Conservation (phyloP, 768 basidiomycete species). For the Tubosaeta sp. region DNA sequence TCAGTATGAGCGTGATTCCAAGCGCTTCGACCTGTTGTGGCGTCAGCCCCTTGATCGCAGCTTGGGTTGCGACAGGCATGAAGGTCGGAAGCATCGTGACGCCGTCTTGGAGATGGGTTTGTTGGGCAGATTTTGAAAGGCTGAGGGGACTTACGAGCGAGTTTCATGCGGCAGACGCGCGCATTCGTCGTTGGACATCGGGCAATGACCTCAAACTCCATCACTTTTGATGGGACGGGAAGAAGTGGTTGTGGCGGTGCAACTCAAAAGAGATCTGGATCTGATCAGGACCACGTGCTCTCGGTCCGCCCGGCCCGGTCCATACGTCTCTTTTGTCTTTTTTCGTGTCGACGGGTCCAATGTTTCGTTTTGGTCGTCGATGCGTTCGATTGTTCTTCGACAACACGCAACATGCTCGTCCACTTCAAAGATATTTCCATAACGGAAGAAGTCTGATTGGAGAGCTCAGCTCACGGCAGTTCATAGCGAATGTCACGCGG, state of each 20-base stretch:
- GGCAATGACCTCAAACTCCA: conserved; percentile 83
- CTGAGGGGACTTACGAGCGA: conserved; percentile 55
- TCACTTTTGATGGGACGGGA: too few species aligned
- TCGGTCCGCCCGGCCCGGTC: conserved; percentile 19
- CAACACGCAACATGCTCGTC: not conserved
- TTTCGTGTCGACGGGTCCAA: not conserved
- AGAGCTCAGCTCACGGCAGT: conserved; percentile 30
- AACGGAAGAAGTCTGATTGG: conserved; percentile 25
- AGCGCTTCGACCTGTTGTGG: conserved; percentile 78
- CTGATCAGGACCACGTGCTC: not conserved
- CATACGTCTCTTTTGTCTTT: conserved; percentile 3
- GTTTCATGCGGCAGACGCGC: conserved; percentile 78
- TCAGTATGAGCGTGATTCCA: conserved; percentile 78
- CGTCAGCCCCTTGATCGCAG: conserved; percentile 88
- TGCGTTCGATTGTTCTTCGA: conserved; percentile 7
- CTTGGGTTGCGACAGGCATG: conserved; percentile 93
- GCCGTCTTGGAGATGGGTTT: conserved; percentile 49
- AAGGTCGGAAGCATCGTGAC: conserved; percentile 83
- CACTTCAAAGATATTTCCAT: conserved; percentile 14
- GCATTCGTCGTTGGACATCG: conserved; percentile 79
- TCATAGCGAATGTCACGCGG: conserved; percentile 37
- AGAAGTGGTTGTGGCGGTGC: conserved; percentile 13
- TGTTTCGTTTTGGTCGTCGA: conserved; percentile 21
- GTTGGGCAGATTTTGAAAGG: not conserved
- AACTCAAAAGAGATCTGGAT: not conserved